These are phyloP conservation scores for Geoglossum cookeanum DNA, from an alignment of 2,329 filamentous ascomycete species.

Conservation along the genomic window DNA sequence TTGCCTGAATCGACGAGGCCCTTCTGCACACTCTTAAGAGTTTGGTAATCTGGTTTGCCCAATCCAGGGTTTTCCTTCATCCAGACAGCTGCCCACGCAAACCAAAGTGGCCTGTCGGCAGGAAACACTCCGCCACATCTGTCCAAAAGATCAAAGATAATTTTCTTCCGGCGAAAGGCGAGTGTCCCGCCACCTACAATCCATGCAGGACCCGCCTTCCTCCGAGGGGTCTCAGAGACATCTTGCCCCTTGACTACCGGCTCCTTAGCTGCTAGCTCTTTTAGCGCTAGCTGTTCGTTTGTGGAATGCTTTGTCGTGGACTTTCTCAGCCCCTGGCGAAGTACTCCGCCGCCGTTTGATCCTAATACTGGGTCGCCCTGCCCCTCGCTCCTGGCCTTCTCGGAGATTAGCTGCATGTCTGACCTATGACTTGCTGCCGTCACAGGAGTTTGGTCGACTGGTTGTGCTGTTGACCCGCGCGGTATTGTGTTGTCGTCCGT, in stretches of 20 bases:
- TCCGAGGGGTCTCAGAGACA: background rate
- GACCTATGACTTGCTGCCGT: background rate
- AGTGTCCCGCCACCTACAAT: slow-evolving; percentile 22
- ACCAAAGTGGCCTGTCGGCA: slow-evolving; percentile 32
- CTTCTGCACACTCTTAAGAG: slow-evolving; percentile 31
- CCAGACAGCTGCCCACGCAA: slow-evolving; percentile 35
- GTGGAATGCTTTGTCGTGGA: background rate
- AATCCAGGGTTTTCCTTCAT: slow-evolving; percentile 22
- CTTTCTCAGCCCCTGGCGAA: background rate
- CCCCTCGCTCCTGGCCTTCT: background rate
- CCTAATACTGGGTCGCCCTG: background rate
- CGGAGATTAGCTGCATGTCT: background rate
- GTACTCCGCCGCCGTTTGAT: background rate
- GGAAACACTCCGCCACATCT: slow-evolving; percentile 36
- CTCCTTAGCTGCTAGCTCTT: background rate
- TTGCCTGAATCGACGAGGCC: slow-evolving; percentile 29
- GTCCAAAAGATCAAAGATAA: slow-evolving; percentile 35
- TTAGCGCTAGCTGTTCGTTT: background rate
- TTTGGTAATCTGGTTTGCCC: slow-evolving; percentile 31
- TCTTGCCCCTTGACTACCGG: background rate
- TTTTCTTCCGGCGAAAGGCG: slow-evolving; percentile 25
- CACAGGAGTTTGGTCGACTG: background rate
- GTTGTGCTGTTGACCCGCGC: background rate
- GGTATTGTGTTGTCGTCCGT: background rate
- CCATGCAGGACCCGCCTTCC: background rate